Percentiles rank a stretch among this genome's conserved stretches.
These are phyloP conservation scores for Annona cherimola DNA, from an alignment of 164 flowering plant genomes.

Conservation along the genomic window DNA sequence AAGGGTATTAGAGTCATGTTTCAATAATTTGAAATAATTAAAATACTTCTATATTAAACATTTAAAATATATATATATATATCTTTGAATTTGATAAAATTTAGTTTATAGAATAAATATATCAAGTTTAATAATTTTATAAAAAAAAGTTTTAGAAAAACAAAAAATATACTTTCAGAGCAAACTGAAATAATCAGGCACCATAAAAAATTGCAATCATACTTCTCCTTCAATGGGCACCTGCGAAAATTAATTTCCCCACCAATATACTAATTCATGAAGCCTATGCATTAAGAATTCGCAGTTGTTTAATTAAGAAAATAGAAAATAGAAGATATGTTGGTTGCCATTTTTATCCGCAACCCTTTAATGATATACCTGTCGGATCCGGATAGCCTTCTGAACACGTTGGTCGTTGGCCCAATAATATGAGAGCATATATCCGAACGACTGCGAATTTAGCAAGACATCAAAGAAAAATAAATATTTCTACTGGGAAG, in stretches of 20 bases:
- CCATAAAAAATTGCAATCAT: neutral
- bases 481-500: no score
- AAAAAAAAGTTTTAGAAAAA: no score
- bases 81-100: no score
- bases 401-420: conserved; percentile 16
- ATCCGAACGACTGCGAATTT: conserved; percentile 9
- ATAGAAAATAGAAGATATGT: no score
- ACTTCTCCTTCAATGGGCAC: neutral
- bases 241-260: no score
- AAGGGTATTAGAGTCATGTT: neutral
- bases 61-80: no score
- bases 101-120: no score
- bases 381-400: conserved; percentile 18
- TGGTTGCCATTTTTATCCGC: neutral
- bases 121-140: no score
- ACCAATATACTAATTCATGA: neutral
- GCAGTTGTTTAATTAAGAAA: neutral
- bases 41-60: no score
- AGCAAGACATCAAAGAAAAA: neutral
- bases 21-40: no score
- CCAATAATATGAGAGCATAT: conserved; percentile 18
- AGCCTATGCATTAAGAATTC: neutral
- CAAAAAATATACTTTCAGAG: neutral
- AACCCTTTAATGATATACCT: conserved; percentile 8
- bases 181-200: neutral